These are phyloP conservation scores for Kodamaea ohmeri DNA, from an alignment of 1,139 yeast species.

Conservation along the genomic window DNA sequence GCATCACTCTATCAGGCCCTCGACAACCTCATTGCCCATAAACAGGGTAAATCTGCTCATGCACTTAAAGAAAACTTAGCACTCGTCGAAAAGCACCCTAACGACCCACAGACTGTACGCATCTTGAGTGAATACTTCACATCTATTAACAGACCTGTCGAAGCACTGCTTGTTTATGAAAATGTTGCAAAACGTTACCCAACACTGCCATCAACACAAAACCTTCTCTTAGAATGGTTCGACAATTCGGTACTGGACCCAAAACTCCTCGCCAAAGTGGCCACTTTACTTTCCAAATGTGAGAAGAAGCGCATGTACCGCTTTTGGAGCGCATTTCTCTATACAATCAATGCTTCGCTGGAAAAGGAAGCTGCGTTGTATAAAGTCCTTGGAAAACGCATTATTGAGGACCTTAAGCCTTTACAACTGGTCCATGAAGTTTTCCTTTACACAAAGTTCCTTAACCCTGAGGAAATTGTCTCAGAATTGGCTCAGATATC, in stretches of 20 bases:
- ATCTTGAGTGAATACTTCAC: constrained; percentile 41
- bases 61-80: constrained; percentile 42
- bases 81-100: constrained; percentile 48
- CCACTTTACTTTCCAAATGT: constrained; percentile 13
- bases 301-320: constrained; percentile 11
- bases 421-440: constrained; percentile 54
- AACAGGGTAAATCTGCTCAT: constrained; percentile 42
- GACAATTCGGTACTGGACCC: constrained; percentile 38
- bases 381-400: constrained; percentile 54
- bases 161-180: constrained; percentile 50
- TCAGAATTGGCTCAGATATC: constrained; percentile 22
- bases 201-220: constrained; percentile 26
- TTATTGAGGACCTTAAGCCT: constrained; percentile 47
- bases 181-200: constrained; percentile 56
- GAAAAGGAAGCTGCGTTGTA: constrained; percentile 46
- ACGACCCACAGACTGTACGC: constrained; percentile 53
- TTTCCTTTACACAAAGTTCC: constrained; percentile 50
- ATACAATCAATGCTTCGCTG: constrained; percentile 7
- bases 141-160: constrained; percentile 32
- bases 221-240: constrained; percentile 49
- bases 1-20: constrained; percentile 54
- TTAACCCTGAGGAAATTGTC: constrained; percentile 34
- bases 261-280: constrained; percentile 13
- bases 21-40: constrained; percentile 41
- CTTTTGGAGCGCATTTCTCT: constrained; percentile 16